Base-by-base conservation (phyloP, 78 protist genomes). In the Bodo saltans region DNA sequence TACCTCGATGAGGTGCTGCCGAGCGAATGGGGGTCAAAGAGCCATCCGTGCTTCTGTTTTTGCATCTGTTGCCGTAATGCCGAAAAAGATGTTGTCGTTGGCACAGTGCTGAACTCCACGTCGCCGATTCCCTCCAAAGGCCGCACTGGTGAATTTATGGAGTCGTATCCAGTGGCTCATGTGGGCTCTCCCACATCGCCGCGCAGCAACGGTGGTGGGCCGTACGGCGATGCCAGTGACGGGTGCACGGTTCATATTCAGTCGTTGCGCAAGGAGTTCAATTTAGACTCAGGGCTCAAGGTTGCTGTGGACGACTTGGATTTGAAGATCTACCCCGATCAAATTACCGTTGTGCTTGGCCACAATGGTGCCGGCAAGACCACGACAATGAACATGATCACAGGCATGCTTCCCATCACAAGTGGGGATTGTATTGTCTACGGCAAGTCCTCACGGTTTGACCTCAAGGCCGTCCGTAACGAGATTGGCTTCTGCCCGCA, bases 281-380 rank as follows among this genome's bases (percentile, higher is more conserved):
- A 1, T n/a, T n/a, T n/a, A n/a, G n/a, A n/a, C n/a, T n/a, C n/a
- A n/a, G n/a, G n/a, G n/a, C n/a, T n/a, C n/a, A n/a, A n/a, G n/a
- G n/a, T n/a, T n/a, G n/a, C n/a, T n/a, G n/a, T n/a, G n/a, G n/a
- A n/a, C n/a, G n/a, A n/a, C n/a, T n/a, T n/a, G n/a, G n/a, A n/a
- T n/a, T n/a, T n/a, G 27, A 11, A 72, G 83, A 26, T 74, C 70
- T 74, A 74, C 67, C 60, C 27, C 35, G 79, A 42, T 26, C 79
- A 74, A n/a, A 74, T 74, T 42, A 33, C 27, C 11, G 27, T 33
- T n/a, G 79, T 87, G 83, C 88, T 90, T 28, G 96, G 96, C 17
- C 93, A 90, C 53, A 96, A 95, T 76, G 98, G 98, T 33, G 97
- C 98, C 0, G 98, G 98, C 47, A 96, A 95, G 85, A 90, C 96